Conservation (phyloP, 1,284 basidiomycete species). For the Ustilago trichophora region DNA sequence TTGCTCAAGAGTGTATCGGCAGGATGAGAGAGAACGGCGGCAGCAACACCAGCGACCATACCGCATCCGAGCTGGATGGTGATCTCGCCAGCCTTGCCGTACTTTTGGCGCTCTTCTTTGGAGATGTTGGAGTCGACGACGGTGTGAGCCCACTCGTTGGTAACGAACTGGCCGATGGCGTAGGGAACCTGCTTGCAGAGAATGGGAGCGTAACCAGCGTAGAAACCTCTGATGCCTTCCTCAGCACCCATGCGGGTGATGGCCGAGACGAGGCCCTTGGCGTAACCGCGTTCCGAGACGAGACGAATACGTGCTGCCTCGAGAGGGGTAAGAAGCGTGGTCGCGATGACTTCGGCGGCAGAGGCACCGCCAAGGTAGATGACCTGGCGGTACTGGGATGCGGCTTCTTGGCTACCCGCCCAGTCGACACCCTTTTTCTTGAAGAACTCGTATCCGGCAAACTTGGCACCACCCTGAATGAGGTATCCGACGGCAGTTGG, state of each 20-base stretch:
- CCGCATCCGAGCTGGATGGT: slow-evolving; percentile 81
- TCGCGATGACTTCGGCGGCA: slow-evolving; percentile 84
- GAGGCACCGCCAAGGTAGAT: slow-evolving; percentile 89
- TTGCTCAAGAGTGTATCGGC: slow-evolving; percentile 66
- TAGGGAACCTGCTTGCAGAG: slow-evolving; percentile 75
- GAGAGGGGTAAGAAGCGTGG: slow-evolving; percentile 85
- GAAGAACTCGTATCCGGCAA: slow-evolving; percentile 58
- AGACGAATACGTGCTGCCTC: slow-evolving; percentile 81
- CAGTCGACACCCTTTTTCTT: slow-evolving; percentile 79
- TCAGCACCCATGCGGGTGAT: slow-evolving; percentile 77
- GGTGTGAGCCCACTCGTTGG: slow-evolving; percentile 86
- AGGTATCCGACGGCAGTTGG: slow-evolving; percentile 88
- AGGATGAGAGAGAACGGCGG: slow-evolving; percentile 81
- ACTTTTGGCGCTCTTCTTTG: slow-evolving; percentile 73
- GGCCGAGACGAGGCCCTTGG: slow-evolving; percentile 79
- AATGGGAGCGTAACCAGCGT: slow-evolving; percentile 82
- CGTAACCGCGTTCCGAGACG: slow-evolving; percentile 79
- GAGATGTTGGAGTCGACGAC: slow-evolving; percentile 77
- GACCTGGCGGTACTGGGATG: slow-evolving; percentile 80
- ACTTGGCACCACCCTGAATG: slow-evolving; percentile 74
- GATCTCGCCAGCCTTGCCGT: slow-evolving; percentile 73
- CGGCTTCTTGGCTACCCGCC: slow-evolving; percentile 78
- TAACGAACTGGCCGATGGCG: slow-evolving; percentile 76
- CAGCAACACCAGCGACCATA: slow-evolving; percentile 84
- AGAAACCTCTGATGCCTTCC: slow-evolving; percentile 62